These are phyloP conservation scores for Skeletonema marinoi DNA, from an alignment of 108 stramenopile species.

Conservation along the genomic window DNA sequence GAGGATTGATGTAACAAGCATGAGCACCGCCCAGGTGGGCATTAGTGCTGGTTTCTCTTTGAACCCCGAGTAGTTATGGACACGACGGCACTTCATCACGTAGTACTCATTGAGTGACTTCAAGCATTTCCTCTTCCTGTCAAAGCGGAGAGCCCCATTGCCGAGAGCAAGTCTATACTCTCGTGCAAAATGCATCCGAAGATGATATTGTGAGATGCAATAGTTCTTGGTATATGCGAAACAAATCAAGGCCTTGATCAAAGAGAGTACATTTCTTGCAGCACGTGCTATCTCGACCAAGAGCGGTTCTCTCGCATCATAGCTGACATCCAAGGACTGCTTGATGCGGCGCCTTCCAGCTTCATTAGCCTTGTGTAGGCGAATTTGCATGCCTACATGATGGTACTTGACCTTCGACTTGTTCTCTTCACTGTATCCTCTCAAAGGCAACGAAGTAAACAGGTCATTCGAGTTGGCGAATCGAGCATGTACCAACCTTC, in stretches of 20 bases:
- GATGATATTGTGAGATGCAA: constrained; percentile 9
- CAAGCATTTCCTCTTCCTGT: constrained; percentile 13
- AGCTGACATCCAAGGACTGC: constrained; percentile 17
- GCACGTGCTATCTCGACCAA: neutral
- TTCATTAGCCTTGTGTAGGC: constrained; percentile 8
- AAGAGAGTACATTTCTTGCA: neutral
- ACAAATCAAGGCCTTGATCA: neutral
- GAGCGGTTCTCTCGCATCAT: neutral
- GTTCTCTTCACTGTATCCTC: neutral
- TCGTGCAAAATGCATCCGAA: constrained; percentile 18
- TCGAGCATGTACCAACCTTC: constrained; percentile 6
- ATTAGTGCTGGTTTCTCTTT: neutral
- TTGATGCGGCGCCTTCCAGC: constrained; percentile 14
- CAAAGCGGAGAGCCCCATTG: constrained; percentile 6
- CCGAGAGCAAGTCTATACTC: constrained; percentile 14
- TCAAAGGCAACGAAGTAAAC: constrained; percentile 6
- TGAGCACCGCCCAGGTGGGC: neutral
- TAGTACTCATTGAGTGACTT: constrained; percentile 25
- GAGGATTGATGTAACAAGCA: constrained; percentile 6
- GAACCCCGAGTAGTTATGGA: neutral
- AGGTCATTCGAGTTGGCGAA: constrained; percentile 19
- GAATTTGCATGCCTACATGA: constrained; percentile 16
- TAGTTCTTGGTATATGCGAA: constrained; percentile 1
- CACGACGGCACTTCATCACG: constrained; percentile 18
- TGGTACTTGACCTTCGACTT: constrained; percentile 2